Evolutionary conservation across 345 rosid species (phyloP).

Genomic region (Luvunga scandens): DNA sequence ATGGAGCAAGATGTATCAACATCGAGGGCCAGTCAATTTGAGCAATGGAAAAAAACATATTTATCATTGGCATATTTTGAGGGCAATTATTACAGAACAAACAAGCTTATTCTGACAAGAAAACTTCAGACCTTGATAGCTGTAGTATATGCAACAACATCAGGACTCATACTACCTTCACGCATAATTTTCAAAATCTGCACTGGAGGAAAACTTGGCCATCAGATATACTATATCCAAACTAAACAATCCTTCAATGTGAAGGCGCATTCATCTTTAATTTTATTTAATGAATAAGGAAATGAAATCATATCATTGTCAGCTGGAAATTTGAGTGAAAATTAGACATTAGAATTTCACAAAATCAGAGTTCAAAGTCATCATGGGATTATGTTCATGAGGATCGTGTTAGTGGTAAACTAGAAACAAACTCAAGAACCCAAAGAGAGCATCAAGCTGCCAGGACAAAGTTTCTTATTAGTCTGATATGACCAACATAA

Average conservation of each 20-base stretch:
- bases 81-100: slow-evolving; percentile 11
- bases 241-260: neutral
- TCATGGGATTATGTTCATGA: neutral
- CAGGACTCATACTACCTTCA: slow-evolving; percentile 66
- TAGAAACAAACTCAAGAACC: neutral
- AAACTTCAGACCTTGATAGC: slow-evolving; percentile 68
- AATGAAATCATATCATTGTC: neutral
- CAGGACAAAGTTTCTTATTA: neutral
- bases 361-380: neutral
- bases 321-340: neutral
- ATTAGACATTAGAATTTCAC: neutral
- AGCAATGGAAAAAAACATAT: neutral
- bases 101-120: slow-evolving; percentile 16
- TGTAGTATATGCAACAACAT: slow-evolving; percentile 86
- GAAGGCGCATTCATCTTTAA: neutral
- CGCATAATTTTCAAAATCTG: slow-evolving; percentile 89
- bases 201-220: slow-evolving; percentile 28
- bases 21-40: slow-evolving; percentile 5
- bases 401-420: neutral
- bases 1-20: slow-evolving; percentile 20
- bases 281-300: neutral
- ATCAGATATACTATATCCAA: slow-evolving; percentile 25
- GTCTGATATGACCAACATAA: neutral
- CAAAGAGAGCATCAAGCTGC: neutral
- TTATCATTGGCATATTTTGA: neutral